A percentile compares a stretch with the other conserved stretches of the same genome.
These are phyloP conservation scores for Sambucus nigra DNA, from an alignment of 129 eudicot species.

Conservation along the genomic window DNA sequence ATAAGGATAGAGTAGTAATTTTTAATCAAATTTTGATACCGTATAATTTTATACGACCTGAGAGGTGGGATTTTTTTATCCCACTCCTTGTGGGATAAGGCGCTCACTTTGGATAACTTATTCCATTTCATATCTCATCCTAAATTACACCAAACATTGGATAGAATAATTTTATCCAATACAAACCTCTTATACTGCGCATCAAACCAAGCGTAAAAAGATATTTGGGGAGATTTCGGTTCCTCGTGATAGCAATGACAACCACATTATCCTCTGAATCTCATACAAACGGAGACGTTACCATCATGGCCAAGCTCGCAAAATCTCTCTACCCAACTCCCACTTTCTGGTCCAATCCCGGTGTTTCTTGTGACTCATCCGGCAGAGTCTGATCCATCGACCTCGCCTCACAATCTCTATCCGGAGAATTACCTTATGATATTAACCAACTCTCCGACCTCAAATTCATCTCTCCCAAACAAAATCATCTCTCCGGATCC, in stretches of 20 bases:
- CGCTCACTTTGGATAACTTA: too few relatives aligned
- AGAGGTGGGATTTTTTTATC: too few relatives aligned
- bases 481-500: constrained; percentile 41
- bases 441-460: constrained; percentile 43
- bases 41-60: too few relatives aligned
- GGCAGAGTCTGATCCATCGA: constrained; percentile 33
- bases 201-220: too few relatives aligned
- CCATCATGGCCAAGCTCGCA: constrained; percentile 39
- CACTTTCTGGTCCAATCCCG: constrained; percentile 40
- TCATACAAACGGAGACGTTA: constrained; percentile 38
- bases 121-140: too few relatives aligned
- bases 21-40: too few relatives aligned
- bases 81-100: too few relatives aligned
- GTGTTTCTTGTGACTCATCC: constrained; percentile 41
- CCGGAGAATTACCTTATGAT: constrained; percentile 41
- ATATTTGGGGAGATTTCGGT: too few relatives aligned
- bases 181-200: too few relatives aligned
- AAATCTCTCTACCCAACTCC: constrained; percentile 29
- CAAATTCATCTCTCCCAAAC: constrained; percentile 30
- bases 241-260: constrained; percentile 12
- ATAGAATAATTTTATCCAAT: too few relatives aligned
- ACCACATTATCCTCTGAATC: constrained; percentile 19
- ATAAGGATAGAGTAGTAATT: too few relatives aligned
- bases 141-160: too few relatives aligned
- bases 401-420: constrained; percentile 30